Conservation (phyloP, 2,329 filamentous ascomycete species). For the Periconia sp. region DNA sequence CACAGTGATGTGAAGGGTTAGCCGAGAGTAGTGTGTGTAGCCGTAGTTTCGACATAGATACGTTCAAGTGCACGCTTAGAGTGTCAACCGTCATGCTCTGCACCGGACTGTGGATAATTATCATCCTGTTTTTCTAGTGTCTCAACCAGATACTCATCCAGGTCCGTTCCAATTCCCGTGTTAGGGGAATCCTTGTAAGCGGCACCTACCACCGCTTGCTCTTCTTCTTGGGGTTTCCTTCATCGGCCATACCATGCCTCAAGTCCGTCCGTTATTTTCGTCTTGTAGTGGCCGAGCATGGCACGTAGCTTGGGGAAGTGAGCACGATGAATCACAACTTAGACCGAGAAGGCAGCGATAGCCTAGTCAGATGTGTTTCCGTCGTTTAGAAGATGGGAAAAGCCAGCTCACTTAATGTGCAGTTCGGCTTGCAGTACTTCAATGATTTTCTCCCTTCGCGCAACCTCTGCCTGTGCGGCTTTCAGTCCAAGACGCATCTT, state of each 20-base stretch:
- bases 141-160: conserved; percentile 18
- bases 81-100: conserved; percentile 19
- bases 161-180: conserved; percentile 3
- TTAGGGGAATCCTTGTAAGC: conserved; percentile 8
- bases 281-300: conserved; percentile 14
- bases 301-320: conserved; percentile 13
- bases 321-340: conserved; percentile 14
- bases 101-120: conserved; percentile 12
- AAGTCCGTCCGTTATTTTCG: conserved; percentile 7
- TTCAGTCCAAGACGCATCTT: conserved; percentile 23
- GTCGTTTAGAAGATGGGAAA: conserved; percentile 18
- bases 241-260: conserved; percentile 19
- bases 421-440: conserved; percentile 18
- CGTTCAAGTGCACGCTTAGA: conserved; percentile 15
- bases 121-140: conserved; percentile 3
- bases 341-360: conserved; percentile 16
- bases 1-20: too few species aligned
- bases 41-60: too few species aligned
- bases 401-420: conserved; percentile 16
- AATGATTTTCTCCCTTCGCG: conserved; percentile 16
- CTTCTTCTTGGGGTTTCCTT: conserved; percentile 12
- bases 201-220: conserved; percentile 5
- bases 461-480: conserved; percentile 14
- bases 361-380: conserved; percentile 11
- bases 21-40: too few species aligned